These are phyloP conservation scores for Delphinella strobiligena DNA, from an alignment of 2,329 filamentous ascomycete genomes.

Conservation along the genomic window DNA sequence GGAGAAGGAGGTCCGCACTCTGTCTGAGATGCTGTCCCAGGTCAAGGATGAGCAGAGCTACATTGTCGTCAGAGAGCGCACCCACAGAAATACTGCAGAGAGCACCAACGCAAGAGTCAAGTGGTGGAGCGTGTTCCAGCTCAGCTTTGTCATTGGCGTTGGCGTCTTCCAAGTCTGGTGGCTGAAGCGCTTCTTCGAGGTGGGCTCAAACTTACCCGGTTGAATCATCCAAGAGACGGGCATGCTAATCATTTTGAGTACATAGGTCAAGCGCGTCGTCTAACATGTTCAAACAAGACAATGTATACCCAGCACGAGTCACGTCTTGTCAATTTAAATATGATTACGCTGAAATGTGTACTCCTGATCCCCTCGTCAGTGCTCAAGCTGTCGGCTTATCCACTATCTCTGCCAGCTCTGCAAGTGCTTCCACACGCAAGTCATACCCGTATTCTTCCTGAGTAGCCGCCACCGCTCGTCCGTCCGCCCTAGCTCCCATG, in stretches of 20 bases:
- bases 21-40: conserved; percentile 76
- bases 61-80: conserved; percentile 88
- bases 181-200: conserved; percentile 96
- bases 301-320: conserved; percentile 1
- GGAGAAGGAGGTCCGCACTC: conserved; percentile 74
- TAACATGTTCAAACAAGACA: conserved; percentile 9
- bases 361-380: background rate
- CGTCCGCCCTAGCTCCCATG: background rate
- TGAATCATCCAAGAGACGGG: conserved; percentile 1
- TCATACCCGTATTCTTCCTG: background rate
- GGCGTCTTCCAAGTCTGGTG: conserved; percentile 99
- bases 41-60: conserved; percentile 98
- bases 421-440: background rate
- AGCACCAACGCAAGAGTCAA: conserved; percentile 96
- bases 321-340: no score
- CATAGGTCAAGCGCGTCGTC: conserved; percentile 28
- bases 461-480: background rate
- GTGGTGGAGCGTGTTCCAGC: conserved; percentile 99
- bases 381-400: background rate
- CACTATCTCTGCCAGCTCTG: background rate
- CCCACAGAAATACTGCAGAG: conserved; percentile 95
- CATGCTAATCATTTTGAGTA: conserved; percentile 7
- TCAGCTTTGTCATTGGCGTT: conserved; percentile 77
- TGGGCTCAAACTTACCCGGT: conserved; percentile 22
- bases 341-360: no score